These are phyloP conservation scores for Phytophthora citricola DNA, from an alignment of 352 stramenopile genomes.

Conservation along the genomic window DNA sequence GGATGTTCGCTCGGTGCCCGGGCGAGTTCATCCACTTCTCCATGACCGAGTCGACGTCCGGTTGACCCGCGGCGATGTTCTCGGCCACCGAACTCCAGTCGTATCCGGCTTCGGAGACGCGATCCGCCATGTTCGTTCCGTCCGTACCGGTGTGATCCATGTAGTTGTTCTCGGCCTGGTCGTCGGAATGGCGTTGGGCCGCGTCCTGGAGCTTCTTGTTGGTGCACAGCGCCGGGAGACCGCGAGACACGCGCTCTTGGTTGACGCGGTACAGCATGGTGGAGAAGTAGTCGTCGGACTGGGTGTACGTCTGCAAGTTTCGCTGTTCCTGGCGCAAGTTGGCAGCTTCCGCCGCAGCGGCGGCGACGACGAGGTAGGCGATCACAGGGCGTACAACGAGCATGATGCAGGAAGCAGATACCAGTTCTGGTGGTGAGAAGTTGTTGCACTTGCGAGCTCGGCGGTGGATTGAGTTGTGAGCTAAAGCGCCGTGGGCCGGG, in stretches of 20 bases:
- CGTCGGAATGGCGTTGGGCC: conserved; percentile 39
- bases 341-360: conserved; percentile 17
- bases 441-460: conserved; percentile 20
- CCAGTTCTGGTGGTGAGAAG: conserved; percentile 21
- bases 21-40: conserved; percentile 40
- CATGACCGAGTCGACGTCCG: conserved; percentile 42
- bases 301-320: conserved; percentile 31
- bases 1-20: conserved; percentile 40
- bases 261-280: conserved; percentile 55
- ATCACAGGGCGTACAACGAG: conserved; percentile 18
- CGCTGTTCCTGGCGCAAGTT: conserved; percentile 23
- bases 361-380: conserved; percentile 10
- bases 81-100: conserved; percentile 50
- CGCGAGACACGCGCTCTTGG: conserved; percentile 35
- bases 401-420: conserved; percentile 18
- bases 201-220: conserved; percentile 43
- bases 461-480: conserved; percentile 28
- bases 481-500: neutral
- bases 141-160: conserved; percentile 54
- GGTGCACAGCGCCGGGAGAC: conserved; percentile 37
- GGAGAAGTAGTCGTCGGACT: conserved; percentile 26
- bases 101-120: conserved; percentile 46
- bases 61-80: conserved; percentile 47
- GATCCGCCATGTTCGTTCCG: conserved; percentile 39
- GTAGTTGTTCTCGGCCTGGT: conserved; percentile 53